Evolutionary conservation across 2,329 filamentous ascomycete species (phyloP), one percentile per base, ranked within the genome.

Genomic region (Venturia oleaginea): DNA sequence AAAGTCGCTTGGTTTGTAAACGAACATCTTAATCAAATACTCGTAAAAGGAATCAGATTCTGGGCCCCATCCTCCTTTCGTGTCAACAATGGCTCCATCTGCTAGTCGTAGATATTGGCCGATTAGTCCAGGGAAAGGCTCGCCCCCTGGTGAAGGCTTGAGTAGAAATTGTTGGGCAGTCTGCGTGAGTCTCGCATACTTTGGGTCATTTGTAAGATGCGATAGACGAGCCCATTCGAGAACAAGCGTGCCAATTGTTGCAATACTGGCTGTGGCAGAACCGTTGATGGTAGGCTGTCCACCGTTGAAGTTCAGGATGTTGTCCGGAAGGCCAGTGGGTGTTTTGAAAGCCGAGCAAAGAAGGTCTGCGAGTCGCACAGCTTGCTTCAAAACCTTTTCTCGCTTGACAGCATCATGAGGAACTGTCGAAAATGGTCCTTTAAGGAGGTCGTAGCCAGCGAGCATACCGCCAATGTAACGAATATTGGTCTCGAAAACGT

Each of bases 401-500:
- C 91, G 81, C 4, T 81, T 79, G 7, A 72, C 8, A 7, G 70
- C 22, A 42, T 65, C 27, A 22, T 54, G 30, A n/a, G 46, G 27
- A 4, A 65, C 61, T 37, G 80, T 68, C 17, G 79, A 76, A n/a
- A 86, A 79, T 1, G 88, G 88, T 0, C 89, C 89, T 1, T 79
- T 87, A 57, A 96, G 77, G 61, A 96, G 80, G 72, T 91, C 88
- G 69, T 90, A 88, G 5, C 81, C 90, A 2, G 91, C 89, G 8
- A 96, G 72, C 70, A 96, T 80, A 19, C 91, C 92, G 13, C 85
- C 92, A 1, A 96, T 77, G 70, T 96, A 96, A 32, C 92, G 86
- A 71, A 96, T 96, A 0, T 90, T 96, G 0, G 91, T 95, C 76
- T 96, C 92, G 71, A 96, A 96, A 7, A 96, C 76, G 43, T 88